Evolutionary conservation across 768 basidiomycete genomes (phyloP), one percentile per base, ranked within the genome.

Genomic region (Rhodotorula kratochvilovae): DNA sequence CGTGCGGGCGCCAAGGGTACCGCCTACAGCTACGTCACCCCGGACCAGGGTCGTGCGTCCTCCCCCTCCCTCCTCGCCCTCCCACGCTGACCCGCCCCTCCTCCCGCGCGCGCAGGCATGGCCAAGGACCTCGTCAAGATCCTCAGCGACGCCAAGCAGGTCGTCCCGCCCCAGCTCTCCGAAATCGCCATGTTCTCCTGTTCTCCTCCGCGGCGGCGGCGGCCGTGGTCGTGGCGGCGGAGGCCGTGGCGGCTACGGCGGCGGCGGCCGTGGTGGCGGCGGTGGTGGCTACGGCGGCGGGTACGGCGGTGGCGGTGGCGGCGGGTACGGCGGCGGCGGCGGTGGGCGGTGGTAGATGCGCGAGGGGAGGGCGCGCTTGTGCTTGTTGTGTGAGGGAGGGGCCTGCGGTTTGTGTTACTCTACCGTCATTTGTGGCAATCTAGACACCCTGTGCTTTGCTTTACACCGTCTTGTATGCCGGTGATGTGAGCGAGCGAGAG

Each of bases 61-160:
- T 19, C 48, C 25, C 25, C 25, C 42, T 48, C 36, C 39, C 46
- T 5, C 63, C 60, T 42, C 27, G n/a, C 25, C 36, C 27, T n/a
- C 7, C 13, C 21, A 62, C 53, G 35, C 54, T 39, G 56, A 36
- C 33, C 2, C 16, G 36, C 17, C 25, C 8, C 12, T 17, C 29
- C 25, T 23, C 36, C 36, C 3, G 7, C 23, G 31, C 53, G 16
- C 29, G 36, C 56, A 57, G 56, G 43, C 82, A 87, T 88, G 72
- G 94, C 95, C 33, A 90, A 92, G 51, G 96, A 99, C 78, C 86
- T 99, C 17, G 83, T 97, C 68, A 84, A 81, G 67, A 96, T 98
- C 73, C 82, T 98, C 72, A 83, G 85, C 66, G 93, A 96, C 80
- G 91, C 92, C 31, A 93, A 93, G 79, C 87, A 91, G 23, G 82